Percentiles rank a stretch among this genome's conserved stretches.
phyloP scores from a whole-genome alignment of 805 yeast genomes.

The Candida coleopterorum region DNA sequence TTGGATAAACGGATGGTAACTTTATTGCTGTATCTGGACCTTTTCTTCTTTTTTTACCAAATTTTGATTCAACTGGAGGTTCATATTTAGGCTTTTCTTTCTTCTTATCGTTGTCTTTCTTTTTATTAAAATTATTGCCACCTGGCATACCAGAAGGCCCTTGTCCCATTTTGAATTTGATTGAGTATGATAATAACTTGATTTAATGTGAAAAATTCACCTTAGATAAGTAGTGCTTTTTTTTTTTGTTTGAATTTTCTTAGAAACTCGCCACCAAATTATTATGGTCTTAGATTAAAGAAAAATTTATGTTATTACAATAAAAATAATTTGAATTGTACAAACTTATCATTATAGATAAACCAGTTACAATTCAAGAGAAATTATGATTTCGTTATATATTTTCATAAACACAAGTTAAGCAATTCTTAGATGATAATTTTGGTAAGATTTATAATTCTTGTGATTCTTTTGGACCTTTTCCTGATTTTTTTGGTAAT shows the following conservation, averaged over 20 bases:
- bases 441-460: no score
- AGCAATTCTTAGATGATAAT: no score
- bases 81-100: constrained; percentile 94
- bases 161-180: no score
- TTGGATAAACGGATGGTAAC: constrained; percentile 85
- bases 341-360: no score
- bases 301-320: no score
- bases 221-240: not conserved
- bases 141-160: constrained; percentile 53
- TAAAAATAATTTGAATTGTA: no score
- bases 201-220: no score
- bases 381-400: no score
- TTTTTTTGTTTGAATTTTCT: not conserved
- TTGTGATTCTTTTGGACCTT: constrained; percentile 51
- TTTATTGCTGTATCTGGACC: constrained; percentile 84
- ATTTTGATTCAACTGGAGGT: constrained; percentile 94
- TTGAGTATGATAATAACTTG: no score
- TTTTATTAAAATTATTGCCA: constrained; percentile 42
- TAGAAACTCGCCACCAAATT: constrained; percentile 2
- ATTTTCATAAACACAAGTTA: no score
- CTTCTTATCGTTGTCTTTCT: constrained; percentile 59
- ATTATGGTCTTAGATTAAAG: no score
- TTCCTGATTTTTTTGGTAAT: constrained; percentile 72
- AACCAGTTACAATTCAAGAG: no score
- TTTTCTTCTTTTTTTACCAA: constrained; percentile 89